Evolutionary conservation across 2,329 filamentous ascomycete species (phyloP), one percentile per base, ranked within the genome.

Genomic region (Dactylella cylindrospora): DNA sequence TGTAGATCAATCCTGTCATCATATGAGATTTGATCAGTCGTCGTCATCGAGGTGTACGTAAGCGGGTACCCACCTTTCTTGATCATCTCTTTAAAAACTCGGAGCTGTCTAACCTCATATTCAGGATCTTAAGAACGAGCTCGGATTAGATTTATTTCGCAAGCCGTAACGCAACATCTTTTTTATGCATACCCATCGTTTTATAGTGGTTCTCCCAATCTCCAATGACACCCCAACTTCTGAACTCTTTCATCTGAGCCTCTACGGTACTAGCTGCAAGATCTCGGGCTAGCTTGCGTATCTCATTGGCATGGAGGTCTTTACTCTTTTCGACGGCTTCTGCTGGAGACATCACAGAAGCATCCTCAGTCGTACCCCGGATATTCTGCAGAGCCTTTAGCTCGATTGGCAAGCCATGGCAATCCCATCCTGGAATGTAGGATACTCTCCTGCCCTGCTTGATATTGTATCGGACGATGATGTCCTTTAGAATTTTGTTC

Each of bases 401-500:
- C 77, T 98, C 93, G 70, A 98, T 98, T 0, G 93, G 93, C 41
- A 98, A 79, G 0, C 93, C 93, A 76, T 98, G 93, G 67, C 93
- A 98, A 72, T 98, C 94, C 93, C 93, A 98, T 38, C 93, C 91
- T 1, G 93, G 93, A 12, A 90, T 78, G 70, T 94, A 98, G 31
- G 83, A 78, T 26, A 97, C 84, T 65, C 82, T 79, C 67, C 81
- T 84, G 13, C 88, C 93, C 70, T 85, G 80, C 62, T 87, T 83
- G 61, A 97, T 76, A 74, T 95, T 84, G 64, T 85, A 83, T 32
- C 93, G 82, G 68, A 90, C 79, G 64, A 95, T 88, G 70, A 97
- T 87, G 74, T 98, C 93, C 76, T 98, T 98, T 60, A 95, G 78
- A 68, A 97, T 85, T 75, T 98, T 98, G 74, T 98, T 98, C 71